Evolutionary conservation across 306 rosid species (phyloP), one percentile per base, ranked within the genome.

Genomic region (Sesbania bispinosa): DNA sequence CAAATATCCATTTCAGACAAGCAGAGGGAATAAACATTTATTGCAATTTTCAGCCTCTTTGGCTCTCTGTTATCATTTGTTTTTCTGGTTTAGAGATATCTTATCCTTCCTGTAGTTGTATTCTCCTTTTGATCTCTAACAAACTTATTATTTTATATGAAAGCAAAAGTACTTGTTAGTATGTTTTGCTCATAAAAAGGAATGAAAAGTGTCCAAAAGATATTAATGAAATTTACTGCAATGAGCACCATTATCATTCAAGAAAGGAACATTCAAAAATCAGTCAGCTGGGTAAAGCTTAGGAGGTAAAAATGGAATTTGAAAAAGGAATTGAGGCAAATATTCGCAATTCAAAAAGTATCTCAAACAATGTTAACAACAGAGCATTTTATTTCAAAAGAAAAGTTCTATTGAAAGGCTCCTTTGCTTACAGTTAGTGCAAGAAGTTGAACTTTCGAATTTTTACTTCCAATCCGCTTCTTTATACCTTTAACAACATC

Each of bases 371-470:
- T 54, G 23, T 57, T 29, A 47, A 52, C 53, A 60, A 67, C 33
- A 8, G 24, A 60, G 23, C n/a, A n/a, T n/a, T n/a, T n/a, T n/a
- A n/a, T n/a, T n/a, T 41, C 35, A 15, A 32, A 73, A 69, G 57
- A 39, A 52, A 52, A 5, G 14, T 33, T 18, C 15, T 20, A 62
- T 4, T 27, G 32, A 4, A 59, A 10, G 9, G n/a, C 38, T 69
- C 0, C 0, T 33, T 53, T 45, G 76, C 89, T 89, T 85, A 94
- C 98, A 21, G 92, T 91, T 70, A 94, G 77, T 23, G 97, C 95
- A 65, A 94, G 98, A 78, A 94, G 95, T 88, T 94, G 98, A 83
- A 85, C 96, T 91, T 94, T 94, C 29, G 96, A 72, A 69, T 86
- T 89, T 84, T 55, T 91, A 81, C 97, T 94, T 78, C 97, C 97